Conservation (phyloP, 2,329 filamentous ascomycete species). For the Ceratocystiopsis sp. region DNA sequence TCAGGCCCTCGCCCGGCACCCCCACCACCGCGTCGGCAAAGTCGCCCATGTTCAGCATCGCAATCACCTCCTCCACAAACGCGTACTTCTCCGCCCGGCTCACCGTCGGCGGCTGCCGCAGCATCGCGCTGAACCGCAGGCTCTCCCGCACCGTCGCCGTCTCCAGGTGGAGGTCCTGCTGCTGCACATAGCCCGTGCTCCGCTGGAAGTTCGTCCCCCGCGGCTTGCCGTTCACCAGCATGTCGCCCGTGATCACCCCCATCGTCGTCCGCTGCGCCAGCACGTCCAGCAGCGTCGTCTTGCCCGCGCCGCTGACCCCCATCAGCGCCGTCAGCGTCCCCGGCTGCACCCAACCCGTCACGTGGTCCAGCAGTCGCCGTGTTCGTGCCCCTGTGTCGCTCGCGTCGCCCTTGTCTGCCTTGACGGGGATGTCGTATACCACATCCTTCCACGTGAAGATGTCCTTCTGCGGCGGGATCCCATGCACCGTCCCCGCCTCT, state of each 20-base stretch:
- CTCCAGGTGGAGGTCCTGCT: slow-evolving; percentile 72
- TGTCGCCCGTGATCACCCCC: slow-evolving; percentile 30
- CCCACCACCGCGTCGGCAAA: slow-evolving; percentile 52
- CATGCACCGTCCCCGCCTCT: not conserved
- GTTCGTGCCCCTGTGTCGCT: no score
- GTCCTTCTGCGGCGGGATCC: slow-evolving; percentile 42
- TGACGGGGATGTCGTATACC: slow-evolving; percentile 63
- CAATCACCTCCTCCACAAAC: slow-evolving; percentile 44
- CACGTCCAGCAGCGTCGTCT: slow-evolving; percentile 70
- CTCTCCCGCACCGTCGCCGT: slow-evolving; percentile 69
- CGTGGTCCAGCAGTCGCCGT: slow-evolving; percentile 66
- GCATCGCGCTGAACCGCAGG: slow-evolving; percentile 56
- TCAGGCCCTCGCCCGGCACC: slow-evolving; percentile 72
- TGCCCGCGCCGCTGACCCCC: slow-evolving; percentile 59
- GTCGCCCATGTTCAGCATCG: not conserved
- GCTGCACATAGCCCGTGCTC: slow-evolving; percentile 61
- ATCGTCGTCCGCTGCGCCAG: slow-evolving; percentile 37
- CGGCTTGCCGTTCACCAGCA: slow-evolving; percentile 45
- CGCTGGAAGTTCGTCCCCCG: slow-evolving; percentile 40
- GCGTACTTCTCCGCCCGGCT: not conserved
- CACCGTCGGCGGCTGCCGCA: slow-evolving; percentile 33
- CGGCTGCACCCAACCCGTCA: slow-evolving; percentile 87
- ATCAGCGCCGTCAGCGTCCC: slow-evolving; percentile 77
- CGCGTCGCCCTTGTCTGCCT: slow-evolving; percentile 34
- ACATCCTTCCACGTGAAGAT: slow-evolving; percentile 79